Evolutionary conservation across 1,139 yeast species (phyloP), one percentile per base, ranked within the genome.

Genomic region (Debaryomyces robertsiae): DNA sequence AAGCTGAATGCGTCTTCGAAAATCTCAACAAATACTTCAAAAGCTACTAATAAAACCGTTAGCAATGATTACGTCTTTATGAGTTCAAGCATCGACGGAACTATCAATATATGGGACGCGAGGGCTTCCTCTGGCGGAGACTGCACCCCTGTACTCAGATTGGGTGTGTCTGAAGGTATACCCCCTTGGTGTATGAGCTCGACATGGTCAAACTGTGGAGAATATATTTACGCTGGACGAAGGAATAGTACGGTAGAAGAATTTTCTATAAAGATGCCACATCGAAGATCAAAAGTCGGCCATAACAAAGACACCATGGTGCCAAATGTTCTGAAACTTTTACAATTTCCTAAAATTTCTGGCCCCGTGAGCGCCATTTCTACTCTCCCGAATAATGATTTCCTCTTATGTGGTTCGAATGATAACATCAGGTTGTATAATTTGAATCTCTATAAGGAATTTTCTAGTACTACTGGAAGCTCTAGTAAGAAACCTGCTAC

Each of bases 151-250:
- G 73, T 83, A 3, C 69, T 77, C 29, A 58, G 60, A 38, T 63
- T 86, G 16, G 80, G 81, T 1, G 78, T 82, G 3, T 81, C 89
- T 0, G 69, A 75, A 5, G 81, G 81, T 1, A 77, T 82, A 0
- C 96, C 98, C 1, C 98, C 98, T 0, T 93, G 98, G 98, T 85
- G 96, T 62, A 83, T 86, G 77, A 78, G 89, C n/a, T 82, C 96
- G 0, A 79, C 89, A 39, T 94, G 98, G 98, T 84, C 96, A 4
- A 72, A 74, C 41, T 83, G 84, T 53, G 98, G 98, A 6, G 83
- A 87, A 44, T 73, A 69, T 35, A 75, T 91, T 10, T 93, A 75
- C 54, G 90, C 83, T 3, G 98, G 98, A 1, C 76, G 98, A 48
- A 77, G 98, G 59, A 93, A 91, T 59, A 84, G 94, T 34, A 75